A percentile compares a stretch with the other conserved stretches of the same genome.
phyloP scores from a whole-genome alignment of 768 basidiomycete genomes.

The Nidularia pulvinata region DNA sequence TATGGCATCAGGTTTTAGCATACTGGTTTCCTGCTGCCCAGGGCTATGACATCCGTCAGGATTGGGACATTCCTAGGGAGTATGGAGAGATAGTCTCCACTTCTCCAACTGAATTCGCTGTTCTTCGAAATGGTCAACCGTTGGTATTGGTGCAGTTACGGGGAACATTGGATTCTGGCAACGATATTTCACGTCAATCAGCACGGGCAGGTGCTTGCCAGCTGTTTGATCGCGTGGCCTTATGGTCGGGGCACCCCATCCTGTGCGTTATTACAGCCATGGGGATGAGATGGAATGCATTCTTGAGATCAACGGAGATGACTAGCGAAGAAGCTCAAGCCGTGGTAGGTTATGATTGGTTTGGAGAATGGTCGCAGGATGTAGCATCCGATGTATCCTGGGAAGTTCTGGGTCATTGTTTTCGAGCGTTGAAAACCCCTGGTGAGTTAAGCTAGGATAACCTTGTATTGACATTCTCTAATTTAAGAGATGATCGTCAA shows the following conservation, averaged over 20 bases:
- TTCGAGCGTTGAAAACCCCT: conserved; percentile 7
- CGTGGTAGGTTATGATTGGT: conserved; percentile 4
- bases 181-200: neutral
- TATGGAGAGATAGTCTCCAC: conserved; percentile 1
- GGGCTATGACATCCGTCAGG: conserved; percentile 7
- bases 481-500: no score
- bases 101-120: neutral
- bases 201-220: conserved; percentile 2
- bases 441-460: neutral
- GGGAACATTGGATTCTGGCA: neutral
- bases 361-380: conserved; percentile 11
- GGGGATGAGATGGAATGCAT: conserved; percentile 10
- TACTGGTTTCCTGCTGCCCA: conserved; percentile 12
- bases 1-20: conserved; percentile 11
- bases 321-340: conserved; percentile 5
- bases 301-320: conserved; percentile 12
- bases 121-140: conserved; percentile 4
- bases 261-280: conserved; percentile 10
- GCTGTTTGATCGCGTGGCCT: conserved; percentile 9
- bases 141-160: conserved; percentile 8
- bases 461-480: no score
- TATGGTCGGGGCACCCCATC: conserved; percentile 8
- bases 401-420: conserved; percentile 9
- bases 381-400: conserved; percentile 5
- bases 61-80: conserved; percentile 5